Percentiles rank a stretch among this genome's conserved stretches.
Evolutionary conservation across 306 rosid genomes (phyloP).

Genomic region (Rubus parviflorus): DNA sequence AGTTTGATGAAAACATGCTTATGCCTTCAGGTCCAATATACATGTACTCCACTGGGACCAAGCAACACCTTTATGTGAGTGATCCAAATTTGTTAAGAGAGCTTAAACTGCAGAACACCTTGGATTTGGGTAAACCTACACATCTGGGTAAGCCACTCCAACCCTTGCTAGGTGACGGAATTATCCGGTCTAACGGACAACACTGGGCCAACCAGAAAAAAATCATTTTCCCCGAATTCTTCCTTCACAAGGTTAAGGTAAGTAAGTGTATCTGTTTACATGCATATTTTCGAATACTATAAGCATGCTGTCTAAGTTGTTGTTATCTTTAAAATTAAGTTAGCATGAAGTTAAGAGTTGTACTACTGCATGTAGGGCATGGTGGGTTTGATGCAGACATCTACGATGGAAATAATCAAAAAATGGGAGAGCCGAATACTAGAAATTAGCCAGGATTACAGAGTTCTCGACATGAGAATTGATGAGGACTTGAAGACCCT

Average conservation of each 20-base stretch:
- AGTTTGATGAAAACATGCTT: too few relatives aligned
- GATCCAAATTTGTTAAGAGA: neutral
- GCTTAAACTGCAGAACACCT: neutral
- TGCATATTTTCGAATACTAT: too few relatives aligned
- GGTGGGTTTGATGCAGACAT: neutral
- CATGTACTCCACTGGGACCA: neutral
- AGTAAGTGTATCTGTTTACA: neutral
- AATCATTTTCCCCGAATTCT: neutral
- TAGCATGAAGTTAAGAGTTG: neutral
- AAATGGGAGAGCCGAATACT: neutral
- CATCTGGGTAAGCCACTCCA: neutral
- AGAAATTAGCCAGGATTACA: neutral
- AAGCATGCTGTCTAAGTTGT: neutral
- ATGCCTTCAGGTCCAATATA: neutral
- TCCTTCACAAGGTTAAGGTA: neutral
- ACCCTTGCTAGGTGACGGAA: neutral
- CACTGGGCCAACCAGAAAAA: neutral
- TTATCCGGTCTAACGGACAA: neutral
- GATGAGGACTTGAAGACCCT: constrained; percentile 1
- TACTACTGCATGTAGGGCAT: neutral
- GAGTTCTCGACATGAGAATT: neutral
- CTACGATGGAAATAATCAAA: neutral
- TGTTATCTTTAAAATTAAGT: neutral
- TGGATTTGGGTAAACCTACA: neutral
- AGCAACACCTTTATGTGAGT: neutral